phyloP scores from a whole-genome alignment of 306 rosid species.

The Heteromeles arbutifolia region DNA sequence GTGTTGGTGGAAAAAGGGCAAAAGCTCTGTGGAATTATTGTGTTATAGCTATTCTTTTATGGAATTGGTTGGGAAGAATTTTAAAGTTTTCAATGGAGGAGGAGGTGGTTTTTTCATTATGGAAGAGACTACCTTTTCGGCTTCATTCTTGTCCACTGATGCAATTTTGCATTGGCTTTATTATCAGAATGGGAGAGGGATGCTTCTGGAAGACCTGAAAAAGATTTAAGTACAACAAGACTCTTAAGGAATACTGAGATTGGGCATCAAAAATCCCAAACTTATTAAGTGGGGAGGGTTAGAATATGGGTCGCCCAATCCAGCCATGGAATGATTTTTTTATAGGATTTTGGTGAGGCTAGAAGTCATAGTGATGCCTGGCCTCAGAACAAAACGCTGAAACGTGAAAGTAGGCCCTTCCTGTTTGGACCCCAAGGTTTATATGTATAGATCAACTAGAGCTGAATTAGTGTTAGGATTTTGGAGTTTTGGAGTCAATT shows the following conservation, averaged over 20 bases:
- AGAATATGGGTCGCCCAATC: not conserved
- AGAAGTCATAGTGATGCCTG: not conserved
- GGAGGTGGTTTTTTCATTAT: not conserved
- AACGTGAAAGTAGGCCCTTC: not conserved
- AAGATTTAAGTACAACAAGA: not conserved
- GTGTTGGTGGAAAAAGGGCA: not conserved
- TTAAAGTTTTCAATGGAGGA: not conserved
- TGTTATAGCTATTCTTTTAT: not conserved
- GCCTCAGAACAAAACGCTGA: not conserved
- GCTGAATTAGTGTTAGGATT: not conserved
- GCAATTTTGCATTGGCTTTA: no score
- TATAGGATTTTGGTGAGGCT: not conserved
- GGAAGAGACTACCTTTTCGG: not conserved
- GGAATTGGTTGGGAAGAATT: not conserved
- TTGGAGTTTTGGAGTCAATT: not conserved
- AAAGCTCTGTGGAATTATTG: not conserved
- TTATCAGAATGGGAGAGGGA: not conserved
- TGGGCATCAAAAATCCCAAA: not conserved
- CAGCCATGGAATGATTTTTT: not conserved
- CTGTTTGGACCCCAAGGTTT: not conserved
- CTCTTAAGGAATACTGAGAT: not conserved
- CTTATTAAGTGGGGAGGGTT: not conserved
- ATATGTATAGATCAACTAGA: not conserved
- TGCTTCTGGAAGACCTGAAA: not conserved
- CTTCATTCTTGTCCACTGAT: not conserved